phyloP scores from a whole-genome alignment of 139 green algal genomes.

The Asterochloris erici region DNA sequence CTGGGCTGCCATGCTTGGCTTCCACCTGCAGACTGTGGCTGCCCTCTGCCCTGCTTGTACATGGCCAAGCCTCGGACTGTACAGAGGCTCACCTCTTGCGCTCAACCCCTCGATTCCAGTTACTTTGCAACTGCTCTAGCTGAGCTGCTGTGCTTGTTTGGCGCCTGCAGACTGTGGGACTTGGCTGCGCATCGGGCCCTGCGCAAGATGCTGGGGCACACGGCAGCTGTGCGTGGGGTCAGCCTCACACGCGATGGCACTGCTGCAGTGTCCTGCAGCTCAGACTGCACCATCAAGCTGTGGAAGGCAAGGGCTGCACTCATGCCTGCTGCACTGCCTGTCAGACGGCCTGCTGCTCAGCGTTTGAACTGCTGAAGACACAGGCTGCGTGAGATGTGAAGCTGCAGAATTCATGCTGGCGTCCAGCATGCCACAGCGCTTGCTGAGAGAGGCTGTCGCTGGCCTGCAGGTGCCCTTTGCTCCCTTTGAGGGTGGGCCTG shows the following conservation, averaged over 20 bases:
- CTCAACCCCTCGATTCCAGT: too few species aligned
- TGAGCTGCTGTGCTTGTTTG: neutral
- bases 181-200: constrained; percentile 67
- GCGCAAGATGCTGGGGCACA: constrained; percentile 72
- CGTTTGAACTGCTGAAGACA: too few species aligned
- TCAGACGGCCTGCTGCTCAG: too few species aligned
- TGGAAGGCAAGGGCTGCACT: constrained; percentile 53
- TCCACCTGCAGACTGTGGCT: too few species aligned
- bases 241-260: constrained; percentile 74
- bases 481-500: constrained; percentile 53
- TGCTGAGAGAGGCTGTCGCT: too few species aligned
- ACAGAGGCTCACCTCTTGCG: too few species aligned
- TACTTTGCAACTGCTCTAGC: too few species aligned
- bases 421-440: neutral
- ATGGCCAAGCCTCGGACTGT: too few species aligned
- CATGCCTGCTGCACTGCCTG: constrained; percentile 7
- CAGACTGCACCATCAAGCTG: constrained; percentile 84
- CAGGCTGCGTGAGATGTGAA: too few species aligned
- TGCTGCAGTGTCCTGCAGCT: constrained; percentile 69
- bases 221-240: constrained; percentile 70
- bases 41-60: too few species aligned
- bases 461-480: constrained; percentile 62
- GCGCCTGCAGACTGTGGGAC: constrained; percentile 79
- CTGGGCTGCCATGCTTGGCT: too few species aligned
- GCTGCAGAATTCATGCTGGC: too few species aligned